Conservation (phyloP, 2,329 filamentous ascomycete genomes). For the Stemphylium beticola region DNA sequence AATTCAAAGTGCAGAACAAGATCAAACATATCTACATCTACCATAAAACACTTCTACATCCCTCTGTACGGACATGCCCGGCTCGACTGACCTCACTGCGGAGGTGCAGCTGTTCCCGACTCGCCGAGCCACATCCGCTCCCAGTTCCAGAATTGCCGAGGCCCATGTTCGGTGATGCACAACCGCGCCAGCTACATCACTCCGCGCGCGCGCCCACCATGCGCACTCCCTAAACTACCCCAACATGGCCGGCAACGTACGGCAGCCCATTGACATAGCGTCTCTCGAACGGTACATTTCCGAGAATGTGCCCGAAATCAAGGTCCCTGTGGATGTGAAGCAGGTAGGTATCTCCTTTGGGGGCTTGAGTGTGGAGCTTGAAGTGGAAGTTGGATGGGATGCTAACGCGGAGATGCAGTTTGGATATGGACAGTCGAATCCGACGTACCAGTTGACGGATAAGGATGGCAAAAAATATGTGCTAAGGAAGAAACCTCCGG, state of each 20-base stretch:
- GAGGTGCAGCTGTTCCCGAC: slow-evolving; percentile 13
- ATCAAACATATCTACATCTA: no score
- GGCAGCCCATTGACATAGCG: slow-evolving; percentile 86
- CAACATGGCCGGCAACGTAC: slow-evolving; percentile 81
- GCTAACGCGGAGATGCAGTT: slow-evolving; percentile 64
- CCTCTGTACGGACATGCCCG: neutral
- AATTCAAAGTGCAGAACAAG: no score
- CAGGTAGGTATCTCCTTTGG: slow-evolving; percentile 64
- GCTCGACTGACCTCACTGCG: slow-evolving; percentile 3
- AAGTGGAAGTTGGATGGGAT: neutral
- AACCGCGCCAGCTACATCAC: slow-evolving; percentile 23
- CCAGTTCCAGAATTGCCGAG: slow-evolving; percentile 19
- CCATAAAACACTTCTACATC: no score
- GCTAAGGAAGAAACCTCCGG: slow-evolving; percentile 97
- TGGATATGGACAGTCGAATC: slow-evolving; percentile 96
- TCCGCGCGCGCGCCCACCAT: slow-evolving; percentile 16
- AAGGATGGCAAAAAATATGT: slow-evolving; percentile 76
- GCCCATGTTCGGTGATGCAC: slow-evolving; percentile 15
- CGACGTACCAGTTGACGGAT: slow-evolving; percentile 89
- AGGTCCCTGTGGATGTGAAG: slow-evolving; percentile 83
- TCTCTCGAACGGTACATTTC: slow-evolving; percentile 81
- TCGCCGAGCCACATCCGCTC: slow-evolving; percentile 15
- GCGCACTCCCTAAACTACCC: slow-evolving; percentile 19
- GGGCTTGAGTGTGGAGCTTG: neutral
- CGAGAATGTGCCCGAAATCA: slow-evolving; percentile 80